Evolutionary conservation across 2,329 filamentous ascomycete genomes (phyloP).

Genomic region (Colletotrichum acutatum): DNA sequence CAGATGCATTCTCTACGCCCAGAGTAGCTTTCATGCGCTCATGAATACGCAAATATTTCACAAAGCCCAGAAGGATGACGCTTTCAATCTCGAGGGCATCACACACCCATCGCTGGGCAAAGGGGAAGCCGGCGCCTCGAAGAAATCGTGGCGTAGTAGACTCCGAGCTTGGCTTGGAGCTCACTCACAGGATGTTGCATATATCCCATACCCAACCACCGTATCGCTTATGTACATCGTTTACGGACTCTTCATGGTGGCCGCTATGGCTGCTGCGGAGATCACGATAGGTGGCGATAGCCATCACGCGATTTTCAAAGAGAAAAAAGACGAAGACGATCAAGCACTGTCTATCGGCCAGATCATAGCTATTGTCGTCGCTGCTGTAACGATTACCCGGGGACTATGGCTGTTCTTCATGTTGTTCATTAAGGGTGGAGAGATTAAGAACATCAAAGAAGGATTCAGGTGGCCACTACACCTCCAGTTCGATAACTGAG

Average conservation of each 20-base stretch:
- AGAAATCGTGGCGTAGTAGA: too few relatives aligned
- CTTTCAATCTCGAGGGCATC: too few relatives aligned
- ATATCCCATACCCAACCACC: background rate
- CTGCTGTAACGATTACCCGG: background rate
- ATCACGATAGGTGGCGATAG: background rate
- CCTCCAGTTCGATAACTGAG: too few relatives aligned
- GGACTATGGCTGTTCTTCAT: background rate
- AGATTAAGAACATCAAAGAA: background rate
- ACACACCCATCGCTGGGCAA: too few relatives aligned
- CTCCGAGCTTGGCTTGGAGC: too few relatives aligned
- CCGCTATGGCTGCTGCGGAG: conserved; percentile 4
- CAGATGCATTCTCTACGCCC: background rate
- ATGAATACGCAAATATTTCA: background rate
- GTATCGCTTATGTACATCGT: background rate
- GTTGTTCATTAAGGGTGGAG: background rate
- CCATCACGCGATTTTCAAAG: background rate
- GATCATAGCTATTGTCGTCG: conserved; percentile 3
- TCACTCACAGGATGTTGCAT: background rate
- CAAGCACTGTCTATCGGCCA: background rate
- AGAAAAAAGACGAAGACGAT: background rate
- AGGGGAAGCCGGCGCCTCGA: too few relatives aligned
- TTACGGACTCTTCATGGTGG: background rate
- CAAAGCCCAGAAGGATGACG: background rate
- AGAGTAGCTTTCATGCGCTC: conserved; percentile 3
- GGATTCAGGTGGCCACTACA: background rate